Percentiles rank a stretch among this genome's conserved stretches.
These are phyloP conservation scores for Kazachstania kunashirensis DNA, from an alignment of 805 yeast genomes.

Conservation along the genomic window DNA sequence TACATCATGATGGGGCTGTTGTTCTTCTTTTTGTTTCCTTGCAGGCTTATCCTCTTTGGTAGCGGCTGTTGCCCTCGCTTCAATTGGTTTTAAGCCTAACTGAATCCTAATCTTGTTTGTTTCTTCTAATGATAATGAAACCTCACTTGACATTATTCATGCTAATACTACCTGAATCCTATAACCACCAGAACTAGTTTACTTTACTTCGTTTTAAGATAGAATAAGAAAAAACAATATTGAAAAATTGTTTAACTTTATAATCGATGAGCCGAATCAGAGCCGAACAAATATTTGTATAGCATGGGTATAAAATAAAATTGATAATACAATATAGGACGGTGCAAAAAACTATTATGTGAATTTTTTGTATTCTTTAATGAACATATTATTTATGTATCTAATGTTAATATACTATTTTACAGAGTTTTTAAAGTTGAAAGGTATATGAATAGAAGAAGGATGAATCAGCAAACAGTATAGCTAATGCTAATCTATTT, in stretches of 20 bases:
- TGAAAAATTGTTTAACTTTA: too few species aligned
- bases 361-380: too few species aligned
- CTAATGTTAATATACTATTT: conserved; percentile 12
- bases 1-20: background rate
- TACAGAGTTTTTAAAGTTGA: conserved; percentile 10
- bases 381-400: too few species aligned
- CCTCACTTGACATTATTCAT: conserved; percentile 20
- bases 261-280: too few species aligned
- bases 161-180: too few species aligned
- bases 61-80: conserved; percentile 8
- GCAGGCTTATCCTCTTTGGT: background rate
- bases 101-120: conserved; percentile 34
- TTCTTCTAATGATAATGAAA: conserved; percentile 32
- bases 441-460: conserved; percentile 1
- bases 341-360: too few species aligned
- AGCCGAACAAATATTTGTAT: background rate
- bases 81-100: conserved; percentile 35
- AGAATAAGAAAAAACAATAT: too few species aligned
- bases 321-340: too few species aligned
- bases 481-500: conserved; percentile 10
- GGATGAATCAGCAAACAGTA: background rate
- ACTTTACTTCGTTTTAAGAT: too few species aligned
- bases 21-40: conserved; percentile 2
- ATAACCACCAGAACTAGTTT: too few species aligned
- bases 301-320: too few species aligned